Evolutionary conservation across 2,329 filamentous ascomycete genomes (phyloP), one percentile per base, ranked within the genome.

Genomic region (Apiospora aurea): DNA sequence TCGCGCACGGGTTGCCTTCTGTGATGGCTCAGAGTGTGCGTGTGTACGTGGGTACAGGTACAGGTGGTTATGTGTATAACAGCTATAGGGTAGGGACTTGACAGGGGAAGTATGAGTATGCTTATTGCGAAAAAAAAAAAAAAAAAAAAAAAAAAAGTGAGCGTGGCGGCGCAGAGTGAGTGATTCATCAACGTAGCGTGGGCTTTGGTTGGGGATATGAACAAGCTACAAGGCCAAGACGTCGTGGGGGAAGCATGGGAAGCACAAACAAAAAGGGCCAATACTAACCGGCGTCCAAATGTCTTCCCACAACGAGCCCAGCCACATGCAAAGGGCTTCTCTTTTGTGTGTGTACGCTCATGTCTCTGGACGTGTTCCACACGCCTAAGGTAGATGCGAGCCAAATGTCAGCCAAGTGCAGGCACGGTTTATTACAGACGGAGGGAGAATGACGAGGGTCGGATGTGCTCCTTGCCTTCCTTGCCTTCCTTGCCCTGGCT

Each of bases 361-460:
- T 91, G 89, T 78, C 89, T 85, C 80, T 91, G 88, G 70, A 91
- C 88, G 81, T 91, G 89, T 80, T 91, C 89, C 75, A 91, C 88
- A 77, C 89, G 88, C 80, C 89, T 90, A 80, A 80, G 75, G 24
- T 18, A 46, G 24, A 21, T 7, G 6, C n/a, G 77, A 73, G 79
- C 73, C 79, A 79, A 75, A 80, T 82, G 82, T 85, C 81, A 85
- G 83, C 77, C 79, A 81, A 81, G 66, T 68, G 80, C 80, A 29
- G 26, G 26, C 26, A 34, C 47, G 11, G 34, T 69, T 14, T n/a
- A 57, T 80, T 78, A 76, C 77, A 76, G 77, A 77, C 75, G 72
- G 72, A 74, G 69, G 67, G 72, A 67, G 74, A 73, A 66, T 49
- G 76, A 73, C 53, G 53, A 69, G 74, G 71, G 53, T 72, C 69